A percentile compares a stretch with the other conserved stretches of the same genome.
Conservation (phyloP, 768 basidiomycete species). For the Xanthoconium stramineum region DNA sequence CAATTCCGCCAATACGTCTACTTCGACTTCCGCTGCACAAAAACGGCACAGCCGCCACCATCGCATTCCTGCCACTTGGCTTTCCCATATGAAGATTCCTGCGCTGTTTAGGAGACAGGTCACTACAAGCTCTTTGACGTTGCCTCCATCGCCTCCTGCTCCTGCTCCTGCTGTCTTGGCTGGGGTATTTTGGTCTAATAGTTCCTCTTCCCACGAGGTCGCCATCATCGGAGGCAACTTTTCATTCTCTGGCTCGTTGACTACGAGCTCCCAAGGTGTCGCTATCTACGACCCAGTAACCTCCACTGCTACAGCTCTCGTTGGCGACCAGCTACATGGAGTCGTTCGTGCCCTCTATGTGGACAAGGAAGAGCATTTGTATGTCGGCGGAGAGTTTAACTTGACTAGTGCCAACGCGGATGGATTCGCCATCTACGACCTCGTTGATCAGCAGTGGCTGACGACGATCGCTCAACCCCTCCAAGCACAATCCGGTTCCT, state of each 20-base stretch:
- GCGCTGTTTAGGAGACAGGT: slow-evolving; percentile 50
- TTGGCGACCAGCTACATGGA: slow-evolving; percentile 66
- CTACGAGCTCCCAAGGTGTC: slow-evolving; percentile 48
- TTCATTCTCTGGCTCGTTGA: slow-evolving; percentile 47
- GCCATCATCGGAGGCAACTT: slow-evolving; percentile 92
- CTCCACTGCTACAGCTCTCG: slow-evolving; percentile 48
- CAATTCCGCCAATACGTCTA: slow-evolving; percentile 31
- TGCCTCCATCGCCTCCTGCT: slow-evolving; percentile 55
- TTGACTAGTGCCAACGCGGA: slow-evolving; percentile 53
- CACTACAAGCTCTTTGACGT: slow-evolving; percentile 41
- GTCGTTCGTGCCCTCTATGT: slow-evolving; percentile 77
- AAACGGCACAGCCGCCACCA: slow-evolving; percentile 39
- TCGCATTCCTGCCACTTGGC: slow-evolving; percentile 43
- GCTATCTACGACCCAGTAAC: slow-evolving; percentile 67
- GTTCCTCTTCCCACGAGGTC: slow-evolving; percentile 58
- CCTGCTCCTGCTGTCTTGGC: slow-evolving; percentile 80
- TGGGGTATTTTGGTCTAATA: slow-evolving; percentile 89
- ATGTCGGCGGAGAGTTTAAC: slow-evolving; percentile 83
- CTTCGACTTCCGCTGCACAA: slow-evolving; percentile 30
- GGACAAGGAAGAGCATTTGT: slow-evolving; percentile 56
- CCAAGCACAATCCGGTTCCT: slow-evolving; percentile 48
- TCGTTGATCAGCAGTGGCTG: slow-evolving; percentile 62
- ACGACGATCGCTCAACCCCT: slow-evolving; percentile 56
- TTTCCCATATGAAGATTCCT: slow-evolving; percentile 44
- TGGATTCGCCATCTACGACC: slow-evolving; percentile 80